Evolutionary conservation across 2,329 filamentous ascomycete genomes (phyloP), one percentile per base, ranked within the genome.

Genomic region (Drechmeria coniospora): DNA sequence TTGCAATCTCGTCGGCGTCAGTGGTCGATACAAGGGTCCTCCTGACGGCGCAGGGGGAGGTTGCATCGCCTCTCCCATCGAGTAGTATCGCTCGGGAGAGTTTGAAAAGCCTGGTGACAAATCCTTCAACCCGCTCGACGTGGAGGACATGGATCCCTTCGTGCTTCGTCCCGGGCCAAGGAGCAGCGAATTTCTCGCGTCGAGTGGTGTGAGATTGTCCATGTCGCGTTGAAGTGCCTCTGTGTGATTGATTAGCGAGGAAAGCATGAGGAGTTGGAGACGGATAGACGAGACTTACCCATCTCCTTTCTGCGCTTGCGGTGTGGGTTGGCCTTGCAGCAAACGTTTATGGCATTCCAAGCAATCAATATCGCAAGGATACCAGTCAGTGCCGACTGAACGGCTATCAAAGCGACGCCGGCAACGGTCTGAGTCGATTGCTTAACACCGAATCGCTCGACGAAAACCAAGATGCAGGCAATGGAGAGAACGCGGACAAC

Each of bases 401-500:
- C 67, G n/a, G 76, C 82, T 39, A 95, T 90, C 33, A 98, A 66
- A 11, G 84, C 81, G n/a, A 95, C 72, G 30, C 90, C 90, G 11
- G 82, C 87, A 27, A 95, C 71, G 0, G 90, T 95, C 61, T 94
- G 83, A 8, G 87, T 94, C 8, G 86, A 92, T 53, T 94, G 77
- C 5, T 74, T 68, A 40, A 98, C 77, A 32, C 80, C 81, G 29
- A 98, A 74, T 56, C 95, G 78, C 48, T 95, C 79, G 16, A 95
- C 87, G 43, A 95, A 98, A 28, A 95, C 65, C 38, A 98, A 59
- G 41, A 95, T 82, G 57, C 86, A 93, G 30, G 72, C 66, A 6
- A 94, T 79, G 0, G 87, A 94, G 27, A 94, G 58, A 9, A 93
- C 79, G 23, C 90, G 80, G 12, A 94, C 83, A 21, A 80, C 65